Percentiles rank a stretch among this genome's conserved stretches.
These are phyloP conservation scores for Erodium chrysanthum DNA, from an alignment of 441 rosid species.

Conservation along the genomic window DNA sequence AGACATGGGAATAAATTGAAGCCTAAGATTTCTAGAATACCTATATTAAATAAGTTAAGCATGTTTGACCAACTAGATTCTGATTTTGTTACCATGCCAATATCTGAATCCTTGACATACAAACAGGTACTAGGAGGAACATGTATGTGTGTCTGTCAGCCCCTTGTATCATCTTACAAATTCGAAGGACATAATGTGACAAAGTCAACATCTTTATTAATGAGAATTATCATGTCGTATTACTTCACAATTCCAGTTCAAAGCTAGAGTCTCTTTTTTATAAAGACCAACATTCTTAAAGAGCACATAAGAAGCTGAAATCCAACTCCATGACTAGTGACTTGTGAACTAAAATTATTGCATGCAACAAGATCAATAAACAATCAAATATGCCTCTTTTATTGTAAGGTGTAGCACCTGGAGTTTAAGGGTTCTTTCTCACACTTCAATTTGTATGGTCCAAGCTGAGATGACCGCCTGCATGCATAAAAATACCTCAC, in stretches of 20 bases:
- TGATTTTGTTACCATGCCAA: background rate
- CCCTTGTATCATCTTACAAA: background rate
- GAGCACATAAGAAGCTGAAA: background rate
- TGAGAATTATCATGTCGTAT: background rate
- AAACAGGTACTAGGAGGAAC: background rate
- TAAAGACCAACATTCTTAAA: background rate
- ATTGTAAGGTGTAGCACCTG: conserved; percentile 36
- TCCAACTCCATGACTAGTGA: background rate
- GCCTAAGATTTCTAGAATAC: background rate
- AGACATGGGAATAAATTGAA: background rate
- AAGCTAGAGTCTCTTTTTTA: background rate
- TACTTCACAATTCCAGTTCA: background rate
- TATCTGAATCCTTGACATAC: background rate
- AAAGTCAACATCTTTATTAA: background rate
- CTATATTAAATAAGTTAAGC: background rate
- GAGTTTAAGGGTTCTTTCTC: conserved; percentile 80
- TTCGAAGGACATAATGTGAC: background rate
- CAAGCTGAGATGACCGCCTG: conserved; percentile 66
- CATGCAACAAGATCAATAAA: background rate
- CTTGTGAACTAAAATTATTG: conserved; percentile 5
- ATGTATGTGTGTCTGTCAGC: background rate
- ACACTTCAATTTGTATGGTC: conserved; percentile 86
- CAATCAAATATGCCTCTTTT: background rate
- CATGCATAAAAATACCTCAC: conserved; percentile 17
- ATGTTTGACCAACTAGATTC: background rate